Percentiles rank a stretch among this genome's conserved stretches.
phyloP scores from a whole-genome alignment of 2,329 filamentous ascomycete genomes.

The Epichloe scottii region DNA sequence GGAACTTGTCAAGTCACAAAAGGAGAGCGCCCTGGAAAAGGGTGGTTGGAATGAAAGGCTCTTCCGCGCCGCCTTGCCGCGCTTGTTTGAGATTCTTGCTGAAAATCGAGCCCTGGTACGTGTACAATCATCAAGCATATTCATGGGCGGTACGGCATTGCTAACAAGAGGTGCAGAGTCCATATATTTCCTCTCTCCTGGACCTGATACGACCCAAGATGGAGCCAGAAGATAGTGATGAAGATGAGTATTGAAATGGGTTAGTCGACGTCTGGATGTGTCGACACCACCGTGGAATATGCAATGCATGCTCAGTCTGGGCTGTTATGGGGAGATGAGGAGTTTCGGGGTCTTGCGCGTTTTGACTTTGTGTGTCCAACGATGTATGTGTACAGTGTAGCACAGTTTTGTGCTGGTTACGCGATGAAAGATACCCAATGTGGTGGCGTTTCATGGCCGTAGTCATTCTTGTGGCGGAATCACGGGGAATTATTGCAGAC shows the following conservation, averaged over 20 bases:
- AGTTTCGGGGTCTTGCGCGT: background rate
- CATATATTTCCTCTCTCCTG: slow-evolving; percentile 28
- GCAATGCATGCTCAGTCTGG: background rate
- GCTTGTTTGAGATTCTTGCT: slow-evolving; percentile 56
- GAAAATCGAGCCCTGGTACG: slow-evolving; percentile 52
- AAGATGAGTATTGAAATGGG: slow-evolving; percentile 5
- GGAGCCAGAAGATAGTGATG: slow-evolving; percentile 15
- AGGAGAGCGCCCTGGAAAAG: slow-evolving; percentile 29
- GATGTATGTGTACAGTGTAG: background rate
- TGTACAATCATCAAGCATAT: slow-evolving; percentile 4
- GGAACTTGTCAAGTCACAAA: slow-evolving; percentile 35
- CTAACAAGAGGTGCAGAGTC: slow-evolving; percentile 19
- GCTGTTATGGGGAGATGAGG: background rate
- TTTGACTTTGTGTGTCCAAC: background rate
- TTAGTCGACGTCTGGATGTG: background rate
- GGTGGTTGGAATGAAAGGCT: slow-evolving; percentile 54
- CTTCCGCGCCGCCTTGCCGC: slow-evolving; percentile 52
- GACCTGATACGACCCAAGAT: slow-evolving; percentile 21
- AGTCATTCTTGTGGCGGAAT: too few species aligned
- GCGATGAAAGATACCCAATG: background rate
- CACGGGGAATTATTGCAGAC: too few species aligned
- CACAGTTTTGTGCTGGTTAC: background rate
- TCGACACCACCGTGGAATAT: background rate
- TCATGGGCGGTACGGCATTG: background rate
- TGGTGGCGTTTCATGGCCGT: background rate